phyloP scores from a whole-genome alignment of 225 moss, liverwort and hornwort genomes.

The Bryoerythrophyllum caledonicum region DNA sequence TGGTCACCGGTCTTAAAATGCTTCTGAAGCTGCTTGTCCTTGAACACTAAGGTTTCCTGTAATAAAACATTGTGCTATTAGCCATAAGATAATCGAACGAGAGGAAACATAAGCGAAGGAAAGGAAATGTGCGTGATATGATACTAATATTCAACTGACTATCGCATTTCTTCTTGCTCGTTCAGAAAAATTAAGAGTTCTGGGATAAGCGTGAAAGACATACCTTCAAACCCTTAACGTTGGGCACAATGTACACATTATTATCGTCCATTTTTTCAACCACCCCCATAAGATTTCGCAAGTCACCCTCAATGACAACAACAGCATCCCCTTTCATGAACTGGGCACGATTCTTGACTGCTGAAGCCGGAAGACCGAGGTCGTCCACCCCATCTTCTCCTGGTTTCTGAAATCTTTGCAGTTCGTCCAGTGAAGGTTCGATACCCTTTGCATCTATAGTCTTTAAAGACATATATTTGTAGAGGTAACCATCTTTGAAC shows the following conservation, averaged over 20 bases:
- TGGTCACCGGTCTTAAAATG: constrained; percentile 94
- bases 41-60: constrained; percentile 77
- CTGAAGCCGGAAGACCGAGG: constrained; percentile 73
- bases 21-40: constrained; percentile 85
- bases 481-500: constrained; percentile 95
- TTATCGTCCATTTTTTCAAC: constrained; percentile 94
- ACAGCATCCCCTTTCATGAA: constrained; percentile 94
- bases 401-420: constrained; percentile 94
- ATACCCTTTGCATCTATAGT: constrained; percentile 90
- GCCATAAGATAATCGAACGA: too few species aligned
- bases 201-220: too few species aligned
- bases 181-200: not conserved
- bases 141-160: too few species aligned
- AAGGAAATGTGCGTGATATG: too few species aligned
- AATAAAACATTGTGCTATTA: not conserved
- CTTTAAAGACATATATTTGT: constrained; percentile 79
- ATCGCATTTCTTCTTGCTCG: too few species aligned
- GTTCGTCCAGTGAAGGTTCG: constrained; percentile 87
- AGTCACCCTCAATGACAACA: constrained; percentile 84
- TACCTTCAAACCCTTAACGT: constrained; percentile 66
- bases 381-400: constrained; percentile 78
- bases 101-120: too few species aligned
- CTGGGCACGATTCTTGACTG: constrained; percentile 69
- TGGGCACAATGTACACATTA: constrained; percentile 72
- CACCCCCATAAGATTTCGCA: constrained; percentile 80